These are phyloP conservation scores for Cardiosporidium cionae DNA, from an alignment of 169 alveolate species.

Conservation along the genomic window DNA sequence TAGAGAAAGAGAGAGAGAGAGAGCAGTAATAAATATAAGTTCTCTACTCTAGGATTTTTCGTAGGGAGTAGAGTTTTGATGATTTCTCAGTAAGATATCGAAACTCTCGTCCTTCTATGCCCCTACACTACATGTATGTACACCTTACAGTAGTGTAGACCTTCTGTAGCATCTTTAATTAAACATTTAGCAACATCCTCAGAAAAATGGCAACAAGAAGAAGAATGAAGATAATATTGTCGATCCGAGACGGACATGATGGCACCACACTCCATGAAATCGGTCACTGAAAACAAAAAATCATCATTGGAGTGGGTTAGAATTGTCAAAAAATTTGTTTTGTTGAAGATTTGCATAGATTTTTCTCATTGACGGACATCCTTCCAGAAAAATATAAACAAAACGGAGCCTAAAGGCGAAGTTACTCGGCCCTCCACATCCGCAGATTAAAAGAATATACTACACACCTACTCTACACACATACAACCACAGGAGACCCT, in stretches of 20 bases:
- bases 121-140: not conserved
- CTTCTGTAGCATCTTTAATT: slow-evolving; percentile 28
- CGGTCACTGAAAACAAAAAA: not conserved
- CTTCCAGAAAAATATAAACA: not conserved
- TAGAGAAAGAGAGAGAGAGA: not conserved
- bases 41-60: not conserved
- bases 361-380: not conserved
- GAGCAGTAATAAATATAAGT: not conserved
- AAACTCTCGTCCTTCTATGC: not conserved
- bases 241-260: not conserved
- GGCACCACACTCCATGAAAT: not conserved
- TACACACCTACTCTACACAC: not conserved
- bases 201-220: not conserved
- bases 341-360: too few relatives aligned
- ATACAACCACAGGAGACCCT: too few relatives aligned
- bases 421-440: not conserved
- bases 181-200: slow-evolving; percentile 27
- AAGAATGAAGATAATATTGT: slow-evolving; percentile 3
- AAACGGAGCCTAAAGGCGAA: not conserved
- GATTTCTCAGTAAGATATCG: not conserved
- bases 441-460: not conserved
- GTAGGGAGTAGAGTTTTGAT: not conserved
- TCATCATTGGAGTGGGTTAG: too few relatives aligned
- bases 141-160: slow-evolving; percentile 18
- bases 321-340: too few relatives aligned